Evolutionary conservation across 2,329 filamentous ascomycete species (phyloP), one percentile per base, ranked within the genome.

Genomic region (Coniochaeta sp.): DNA sequence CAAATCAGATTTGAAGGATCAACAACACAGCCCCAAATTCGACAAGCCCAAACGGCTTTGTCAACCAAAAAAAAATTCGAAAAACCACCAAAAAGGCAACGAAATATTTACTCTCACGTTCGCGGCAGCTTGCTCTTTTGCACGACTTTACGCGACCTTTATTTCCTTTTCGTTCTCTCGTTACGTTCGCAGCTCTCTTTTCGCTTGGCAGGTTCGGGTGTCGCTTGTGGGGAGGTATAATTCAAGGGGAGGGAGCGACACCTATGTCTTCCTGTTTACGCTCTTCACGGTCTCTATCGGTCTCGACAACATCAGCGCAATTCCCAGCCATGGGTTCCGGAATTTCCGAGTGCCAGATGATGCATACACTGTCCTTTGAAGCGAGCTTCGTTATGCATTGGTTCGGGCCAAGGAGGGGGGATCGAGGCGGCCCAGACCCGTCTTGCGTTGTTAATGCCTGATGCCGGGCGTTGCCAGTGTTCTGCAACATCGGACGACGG

Each of bases 211-310:
- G 57, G 61, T 16, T 59, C 64, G 61, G 62, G 59, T 61, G 61
- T 63, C 65, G 64, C 65, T 69, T 65, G 63, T 66, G 65, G 65
- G 65, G 63, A 67, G 61, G 67, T 64, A 60, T 62, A 56, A n/a
- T n/a, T n/a, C n/a, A 55, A 60, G 61, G 65, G 63, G 64, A 64
- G 52, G 61, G 62, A 57, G 62, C 52, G 63, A 53, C 42, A 46
- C 28, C 26, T 28, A 8, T 53, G 26, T 53, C 56, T 55, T 56
- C 10, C 20, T 31, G 45, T 24, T n/a, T 24, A 18, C 27, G 13
- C 24, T 16, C 47, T 49, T 27, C 16, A 9, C 30, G 16, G 28
- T 20, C n/a, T n/a, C n/a, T n/a, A n/a, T n/a, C n/a, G n/a, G n/a
- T n/a, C n/a, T n/a, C n/a, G n/a, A n/a, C n/a, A n/a, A n/a, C n/a